Evolutionary conservation across 805 yeast genomes (phyloP).

Genomic region (Candida argentea): DNA sequence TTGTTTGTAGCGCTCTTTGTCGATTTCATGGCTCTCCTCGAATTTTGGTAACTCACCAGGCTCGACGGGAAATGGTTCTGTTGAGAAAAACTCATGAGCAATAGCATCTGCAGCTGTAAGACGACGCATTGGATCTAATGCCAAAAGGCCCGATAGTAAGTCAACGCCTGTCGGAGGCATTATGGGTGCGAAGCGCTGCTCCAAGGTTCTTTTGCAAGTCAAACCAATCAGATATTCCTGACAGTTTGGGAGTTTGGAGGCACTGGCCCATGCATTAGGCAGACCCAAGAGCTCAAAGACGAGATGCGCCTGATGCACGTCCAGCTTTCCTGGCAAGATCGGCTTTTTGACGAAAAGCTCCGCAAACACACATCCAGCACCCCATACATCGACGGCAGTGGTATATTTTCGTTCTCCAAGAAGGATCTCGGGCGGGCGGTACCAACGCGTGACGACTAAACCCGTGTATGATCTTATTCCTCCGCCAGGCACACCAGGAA

Average conservation of each 20-base stretch:
- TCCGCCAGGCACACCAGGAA: constrained; percentile 37
- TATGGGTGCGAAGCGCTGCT: constrained; percentile 34
- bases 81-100: constrained; percentile 55
- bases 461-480: constrained; percentile 46
- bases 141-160: constrained; percentile 51
- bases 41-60: constrained; percentile 51
- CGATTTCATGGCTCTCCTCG: constrained; percentile 87
- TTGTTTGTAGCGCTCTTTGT: constrained; percentile 48
- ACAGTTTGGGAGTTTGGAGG: constrained; percentile 46
- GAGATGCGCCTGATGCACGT: constrained; percentile 75
- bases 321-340: constrained; percentile 75
- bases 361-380: constrained; percentile 91
- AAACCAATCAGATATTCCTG: constrained; percentile 35
- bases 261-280: constrained; percentile 62
- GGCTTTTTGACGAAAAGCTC: constrained; percentile 80
- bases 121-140: constrained; percentile 62
- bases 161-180: constrained; percentile 40
- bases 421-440: constrained; percentile 88
- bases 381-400: constrained; percentile 97
- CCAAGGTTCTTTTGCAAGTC: constrained; percentile 37
- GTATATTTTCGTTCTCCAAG: constrained; percentile 82
- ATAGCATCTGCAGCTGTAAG: constrained; percentile 74
- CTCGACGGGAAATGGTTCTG: constrained; percentile 53
- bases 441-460: constrained; percentile 92
- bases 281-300: constrained; percentile 79